phyloP scores from a whole-genome alignment of 1,284 basidiomycete genomes.

The Microbotryum intermedium region DNA sequence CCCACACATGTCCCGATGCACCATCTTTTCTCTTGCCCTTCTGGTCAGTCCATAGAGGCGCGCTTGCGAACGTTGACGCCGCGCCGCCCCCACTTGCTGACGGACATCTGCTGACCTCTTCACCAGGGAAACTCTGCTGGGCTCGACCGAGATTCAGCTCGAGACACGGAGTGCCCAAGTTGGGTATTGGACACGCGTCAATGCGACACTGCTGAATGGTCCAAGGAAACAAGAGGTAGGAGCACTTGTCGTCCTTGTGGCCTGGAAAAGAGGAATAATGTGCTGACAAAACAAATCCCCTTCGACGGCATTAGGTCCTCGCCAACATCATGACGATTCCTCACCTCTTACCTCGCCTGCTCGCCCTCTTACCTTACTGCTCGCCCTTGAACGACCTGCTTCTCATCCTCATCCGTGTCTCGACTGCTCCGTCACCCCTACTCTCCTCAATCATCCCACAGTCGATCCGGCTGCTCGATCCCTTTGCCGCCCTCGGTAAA shows the following conservation, averaged over 20 bases:
- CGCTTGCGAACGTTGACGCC: too few relatives aligned
- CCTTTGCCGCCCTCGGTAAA: conserved; percentile 64
- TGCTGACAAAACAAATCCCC: neutral
- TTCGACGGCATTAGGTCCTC: conserved; percentile 61
- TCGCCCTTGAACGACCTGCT: conserved; percentile 85
- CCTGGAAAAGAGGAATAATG: neutral
- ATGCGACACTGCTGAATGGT: conserved; percentile 33
- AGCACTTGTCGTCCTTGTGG: conserved; percentile 25
- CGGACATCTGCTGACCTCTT: conserved; percentile 49
- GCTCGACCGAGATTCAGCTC: conserved; percentile 50
- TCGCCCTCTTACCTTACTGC: conserved; percentile 61
- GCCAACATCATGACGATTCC: conserved; percentile 80
- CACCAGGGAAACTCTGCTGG: conserved; percentile 90
- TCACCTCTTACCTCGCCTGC: conserved; percentile 68
- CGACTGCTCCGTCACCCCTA: conserved; percentile 62
- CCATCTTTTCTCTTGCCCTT: conserved; percentile 16
- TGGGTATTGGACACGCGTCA: conserved; percentile 36
- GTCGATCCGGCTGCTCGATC: conserved; percentile 67
- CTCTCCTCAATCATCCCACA: conserved; percentile 48
- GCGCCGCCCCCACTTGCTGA: neutral
- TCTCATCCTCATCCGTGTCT: conserved; percentile 82
- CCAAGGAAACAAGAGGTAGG: conserved; percentile 32
- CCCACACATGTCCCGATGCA: conserved; percentile 13
- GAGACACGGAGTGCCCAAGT: conserved; percentile 29
- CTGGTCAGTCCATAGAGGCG: conserved; percentile 7